Evolutionary conservation across 495 filamentous ascomycete species (phyloP), one percentile per base, ranked within the genome.

Genomic region (Penicillium daleae): DNA sequence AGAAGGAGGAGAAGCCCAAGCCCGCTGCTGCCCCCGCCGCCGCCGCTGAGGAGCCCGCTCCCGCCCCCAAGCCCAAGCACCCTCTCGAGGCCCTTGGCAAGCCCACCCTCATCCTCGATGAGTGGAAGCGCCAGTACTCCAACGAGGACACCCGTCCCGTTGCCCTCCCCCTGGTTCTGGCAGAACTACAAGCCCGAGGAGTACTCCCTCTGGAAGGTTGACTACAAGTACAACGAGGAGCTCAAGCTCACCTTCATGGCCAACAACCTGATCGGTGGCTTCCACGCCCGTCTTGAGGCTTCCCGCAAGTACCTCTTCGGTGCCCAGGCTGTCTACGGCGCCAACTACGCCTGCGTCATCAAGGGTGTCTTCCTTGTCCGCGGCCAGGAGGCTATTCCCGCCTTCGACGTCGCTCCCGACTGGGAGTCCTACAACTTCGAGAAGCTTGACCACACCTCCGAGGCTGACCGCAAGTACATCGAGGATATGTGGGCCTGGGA

Each of bases 271-370:
- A 94, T 99, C 74, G 86, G 86, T 81, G 96, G 95, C 74, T 96
- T 98, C 87, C 97, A 97, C 82, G 86, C 87, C 74, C 96, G 95
- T 83, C 91, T 99, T 61, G 95, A 99, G 87, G 95, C 76, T 63
- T 96, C 92, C 74, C 93, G 95, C 83, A 99, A 98, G 88, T 97
- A 93, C 87, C 81, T 99, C 78, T 98, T 99, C 83, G 95, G 95
- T 73, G 87, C 83, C 67, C 89, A 90, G 70, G 92, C 89, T 68
- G 96, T 98, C 64, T 99, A 90, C 71, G 95, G 95, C 70, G 78
- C 74, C 68, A 87, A 88, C 83, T 91, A 97, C 79, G 86, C 95
- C 82, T 95, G 90, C 58, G 79, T 96, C 76, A 89, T 97, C 72
- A 78, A 87, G 69, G 96, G 95, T 80, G 95, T 92, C 62, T 97